Evolutionary conservation across 2,329 filamentous ascomycete species (phyloP), one percentile per base, ranked within the genome.

Genomic region (Mariannaea elegans): DNA sequence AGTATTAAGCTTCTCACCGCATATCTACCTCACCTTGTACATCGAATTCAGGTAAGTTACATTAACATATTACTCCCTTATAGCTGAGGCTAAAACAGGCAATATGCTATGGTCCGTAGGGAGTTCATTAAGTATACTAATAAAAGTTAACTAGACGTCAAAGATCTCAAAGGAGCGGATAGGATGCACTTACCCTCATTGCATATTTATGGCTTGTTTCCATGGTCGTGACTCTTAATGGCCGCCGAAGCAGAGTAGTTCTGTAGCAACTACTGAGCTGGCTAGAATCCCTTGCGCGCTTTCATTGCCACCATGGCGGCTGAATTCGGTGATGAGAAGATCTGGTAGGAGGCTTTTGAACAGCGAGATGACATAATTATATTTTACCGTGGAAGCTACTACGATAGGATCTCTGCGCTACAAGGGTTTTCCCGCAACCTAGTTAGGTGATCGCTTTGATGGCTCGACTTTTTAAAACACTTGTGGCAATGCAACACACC

Each of bases 91-190:
- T n/a, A n/a, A n/a, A n/a, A n/a, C n/a, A n/a, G n/a, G n/a, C n/a
- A 52, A 42, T 57, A 48, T 53, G 58, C 58, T 12, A 61, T 61
- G 53, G 57, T 61, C 27, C 53, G 58, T 12, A 61, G 16, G 24
- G 58, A 61, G 12, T 61, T 57, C 47, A 27, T 57, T 29, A 27
- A 39, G 13, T 52, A 53, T 21, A 47, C 52, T 34, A 36, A 48
- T 10, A 44, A 44, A 16, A 42, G 36, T 12, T 24, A 61, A 10
- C 47, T 61, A 8, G 21, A 52, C 3, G 48, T 61, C 24, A n/a
- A 16, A 4, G 58, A 53, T 16, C 58, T 61, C 24, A 61, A 57
- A 48, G 56, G 56, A 5, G 50, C 56, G 5, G 50, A 50, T 23
- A 61, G 53, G 21, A 57, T 61, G 47, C 48, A 61, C 14, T 42